Conservation (phyloP, 177 flowering plant genomes). For the Tripterygium wilfordii region DNA sequence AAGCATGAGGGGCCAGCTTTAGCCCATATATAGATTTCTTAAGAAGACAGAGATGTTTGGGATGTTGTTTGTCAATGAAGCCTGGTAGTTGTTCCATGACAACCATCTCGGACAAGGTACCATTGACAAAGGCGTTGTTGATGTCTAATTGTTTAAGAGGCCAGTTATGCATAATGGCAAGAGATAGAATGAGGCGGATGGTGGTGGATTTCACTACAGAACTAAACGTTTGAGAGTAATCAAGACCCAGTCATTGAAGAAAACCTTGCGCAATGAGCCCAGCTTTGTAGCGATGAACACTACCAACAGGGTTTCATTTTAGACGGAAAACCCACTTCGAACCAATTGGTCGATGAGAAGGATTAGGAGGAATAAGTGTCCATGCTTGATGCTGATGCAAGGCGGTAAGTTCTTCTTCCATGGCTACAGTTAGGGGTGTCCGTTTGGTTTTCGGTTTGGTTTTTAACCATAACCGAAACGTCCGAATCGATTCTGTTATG, state of each 20-base stretch:
- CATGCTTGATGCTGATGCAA: not conserved
- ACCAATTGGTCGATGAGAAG: too few species aligned
- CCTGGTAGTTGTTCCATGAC: not conserved
- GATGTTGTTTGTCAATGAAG: not conserved
- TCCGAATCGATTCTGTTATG: too few species aligned
- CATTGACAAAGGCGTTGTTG: not conserved
- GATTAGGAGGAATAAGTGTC: too few species aligned
- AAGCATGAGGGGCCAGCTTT: conserved; percentile 7
- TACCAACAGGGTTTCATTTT: too few species aligned
- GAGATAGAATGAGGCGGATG: not conserved
- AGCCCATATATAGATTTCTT: conserved; percentile 2
- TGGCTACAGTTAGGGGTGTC: too few species aligned
- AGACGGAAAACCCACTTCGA: too few species aligned
- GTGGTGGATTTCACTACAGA: not conserved
- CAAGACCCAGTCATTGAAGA: too few species aligned
- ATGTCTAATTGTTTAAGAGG: not conserved
- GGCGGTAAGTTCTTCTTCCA: not conserved
- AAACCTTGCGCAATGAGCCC: too few species aligned
- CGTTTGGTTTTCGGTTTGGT: too few species aligned
- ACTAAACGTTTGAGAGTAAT: too few species aligned
- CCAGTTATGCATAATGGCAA: not conserved
- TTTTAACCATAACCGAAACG: too few species aligned
- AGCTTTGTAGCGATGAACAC: too few species aligned
- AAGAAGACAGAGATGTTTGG: not conserved
- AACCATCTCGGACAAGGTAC: not conserved